Conservation (phyloP, 176 grass and related monocot genomes). For the Neostapfia colusana region DNA sequence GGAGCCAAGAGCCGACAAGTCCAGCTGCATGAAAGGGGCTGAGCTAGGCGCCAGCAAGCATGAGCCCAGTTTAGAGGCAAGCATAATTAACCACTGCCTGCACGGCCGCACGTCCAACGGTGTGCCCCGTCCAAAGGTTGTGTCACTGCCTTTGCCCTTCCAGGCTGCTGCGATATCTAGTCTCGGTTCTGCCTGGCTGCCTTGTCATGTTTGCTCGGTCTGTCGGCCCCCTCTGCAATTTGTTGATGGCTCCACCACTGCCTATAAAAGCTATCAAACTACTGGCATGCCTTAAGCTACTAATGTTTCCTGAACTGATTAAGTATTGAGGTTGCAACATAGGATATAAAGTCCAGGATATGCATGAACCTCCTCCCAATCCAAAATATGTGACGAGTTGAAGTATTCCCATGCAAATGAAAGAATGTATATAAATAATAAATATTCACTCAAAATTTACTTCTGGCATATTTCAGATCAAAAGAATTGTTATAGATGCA, state of each 20-base stretch:
- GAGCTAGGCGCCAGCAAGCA: neutral
- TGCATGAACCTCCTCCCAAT: neutral
- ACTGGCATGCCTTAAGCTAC: neutral
- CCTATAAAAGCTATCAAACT: neutral
- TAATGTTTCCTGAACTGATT: neutral
- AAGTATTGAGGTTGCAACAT: neutral
- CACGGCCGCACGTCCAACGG: neutral
- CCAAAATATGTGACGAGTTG: too few species aligned
- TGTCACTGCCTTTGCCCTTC: neutral
- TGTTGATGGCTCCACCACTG: neutral
- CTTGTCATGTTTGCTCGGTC: neutral
- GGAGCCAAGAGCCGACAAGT: neutral
- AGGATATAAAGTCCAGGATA: neutral
- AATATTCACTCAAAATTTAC: neutral
- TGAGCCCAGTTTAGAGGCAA: neutral
- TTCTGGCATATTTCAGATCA: conserved; percentile 15
- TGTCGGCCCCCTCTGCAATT: neutral
- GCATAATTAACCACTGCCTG: neutral
- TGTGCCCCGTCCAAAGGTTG: too few species aligned
- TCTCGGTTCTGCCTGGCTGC: neutral
- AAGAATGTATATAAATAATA: too few species aligned
- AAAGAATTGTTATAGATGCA: too few species aligned
- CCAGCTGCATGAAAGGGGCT: neutral
- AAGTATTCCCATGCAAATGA: too few species aligned
- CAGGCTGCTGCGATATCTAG: neutral